Evolutionary conservation across 345 rosid genomes (phyloP).

Genomic region (Eucalyptus curtisii): DNA sequence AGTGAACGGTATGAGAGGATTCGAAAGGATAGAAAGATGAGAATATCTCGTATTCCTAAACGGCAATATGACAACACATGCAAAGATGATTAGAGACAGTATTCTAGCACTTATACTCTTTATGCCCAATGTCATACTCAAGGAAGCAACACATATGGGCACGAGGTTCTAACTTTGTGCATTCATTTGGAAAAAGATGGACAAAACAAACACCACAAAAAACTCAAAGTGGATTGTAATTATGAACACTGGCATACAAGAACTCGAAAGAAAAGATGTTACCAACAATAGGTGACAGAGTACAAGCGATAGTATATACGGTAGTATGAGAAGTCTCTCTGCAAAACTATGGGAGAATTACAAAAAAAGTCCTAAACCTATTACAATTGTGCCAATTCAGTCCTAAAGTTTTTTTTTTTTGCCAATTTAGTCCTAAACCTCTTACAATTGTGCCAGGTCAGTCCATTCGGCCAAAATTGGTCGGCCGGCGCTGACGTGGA

Average conservation of each 20-base stretch:
- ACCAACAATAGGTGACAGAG: background rate
- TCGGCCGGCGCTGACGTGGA: too few relatives aligned
- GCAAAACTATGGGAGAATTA: too few relatives aligned
- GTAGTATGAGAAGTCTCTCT: background rate
- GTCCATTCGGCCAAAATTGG: too few relatives aligned
- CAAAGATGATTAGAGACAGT: background rate
- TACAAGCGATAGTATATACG: accelerated
- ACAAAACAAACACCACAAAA: background rate
- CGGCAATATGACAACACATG: background rate
- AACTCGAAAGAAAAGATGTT: background rate
- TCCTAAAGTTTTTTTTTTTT: too few relatives aligned
- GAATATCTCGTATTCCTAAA: background rate
- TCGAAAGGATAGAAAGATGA: background rate
- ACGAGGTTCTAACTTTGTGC: background rate
- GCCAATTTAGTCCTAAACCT: too few relatives aligned
- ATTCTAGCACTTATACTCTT: background rate
- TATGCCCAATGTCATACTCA: too few relatives aligned
- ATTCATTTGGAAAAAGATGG: background rate
- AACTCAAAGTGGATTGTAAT: background rate
- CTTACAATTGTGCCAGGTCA: too few relatives aligned
- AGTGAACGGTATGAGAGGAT: background rate
- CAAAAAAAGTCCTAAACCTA: too few relatives aligned
- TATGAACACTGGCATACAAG: background rate
- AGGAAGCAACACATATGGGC: background rate
- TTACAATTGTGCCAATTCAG: too few relatives aligned